Conservation (phyloP, 345 rosid genomes). For the Eucalyptus albens region DNA sequence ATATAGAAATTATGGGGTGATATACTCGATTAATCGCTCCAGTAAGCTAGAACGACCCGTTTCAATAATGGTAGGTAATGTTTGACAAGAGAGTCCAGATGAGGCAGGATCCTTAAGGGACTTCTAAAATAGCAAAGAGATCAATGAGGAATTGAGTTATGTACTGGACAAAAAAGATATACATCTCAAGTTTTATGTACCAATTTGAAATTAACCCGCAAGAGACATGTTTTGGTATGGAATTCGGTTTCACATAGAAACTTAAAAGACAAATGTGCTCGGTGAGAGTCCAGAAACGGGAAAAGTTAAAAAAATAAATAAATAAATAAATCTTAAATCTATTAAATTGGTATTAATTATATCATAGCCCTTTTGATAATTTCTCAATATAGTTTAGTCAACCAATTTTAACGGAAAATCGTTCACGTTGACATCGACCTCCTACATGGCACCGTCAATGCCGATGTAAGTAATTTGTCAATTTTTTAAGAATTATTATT, state of each 20-base stretch:
- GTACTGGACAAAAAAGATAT: background rate
- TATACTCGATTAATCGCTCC: background rate
- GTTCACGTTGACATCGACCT: too few species aligned
- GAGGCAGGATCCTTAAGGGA: background rate
- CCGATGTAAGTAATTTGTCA: too few species aligned
- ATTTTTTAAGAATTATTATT: too few species aligned
- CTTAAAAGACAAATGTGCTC: background rate
- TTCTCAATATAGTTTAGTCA: too few species aligned
- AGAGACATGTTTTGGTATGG: background rate
- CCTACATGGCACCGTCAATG: rapidly evolving
- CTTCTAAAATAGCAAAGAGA: too few species aligned
- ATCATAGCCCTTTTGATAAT: too few species aligned
- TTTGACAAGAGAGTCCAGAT: background rate
- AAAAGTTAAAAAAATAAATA: too few species aligned
- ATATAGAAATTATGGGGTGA: background rate
- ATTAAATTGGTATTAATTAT: too few species aligned
- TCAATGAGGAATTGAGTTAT: background rate
- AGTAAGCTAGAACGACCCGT: background rate
- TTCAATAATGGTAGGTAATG: background rate
- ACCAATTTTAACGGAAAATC: rapidly evolving
- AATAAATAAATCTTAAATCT: too few species aligned
- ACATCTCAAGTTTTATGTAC: background rate
- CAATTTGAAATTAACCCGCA: background rate
- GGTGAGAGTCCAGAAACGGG: background rate
- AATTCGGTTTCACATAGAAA: background rate